Percentiles rank a stretch among this genome's conserved stretches.
Evolutionary conservation across 2,329 filamentous ascomycete species (phyloP).

Genomic region (Botrytis paeoniae): DNA sequence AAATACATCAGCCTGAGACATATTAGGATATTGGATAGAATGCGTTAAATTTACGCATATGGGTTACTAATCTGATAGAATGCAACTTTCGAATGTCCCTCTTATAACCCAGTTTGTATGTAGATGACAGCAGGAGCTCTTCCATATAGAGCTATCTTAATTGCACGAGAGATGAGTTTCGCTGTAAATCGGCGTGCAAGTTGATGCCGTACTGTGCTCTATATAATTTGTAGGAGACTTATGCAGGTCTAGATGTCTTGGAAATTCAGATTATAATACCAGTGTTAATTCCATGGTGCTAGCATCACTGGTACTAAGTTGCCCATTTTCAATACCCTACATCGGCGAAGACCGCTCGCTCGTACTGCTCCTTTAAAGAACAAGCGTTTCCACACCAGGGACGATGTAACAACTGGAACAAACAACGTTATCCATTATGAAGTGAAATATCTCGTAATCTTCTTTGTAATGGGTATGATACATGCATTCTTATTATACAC

Average conservation of each 20-base stretch:
- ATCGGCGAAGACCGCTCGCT: neutral
- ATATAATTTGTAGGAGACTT: neutral
- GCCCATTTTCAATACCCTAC: neutral
- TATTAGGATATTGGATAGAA: too few species aligned
- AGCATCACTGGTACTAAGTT: neutral
- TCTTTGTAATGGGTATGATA: constrained; percentile 7
- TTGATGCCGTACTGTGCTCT: neutral
- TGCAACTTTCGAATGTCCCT: neutral
- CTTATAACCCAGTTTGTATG: neutral
- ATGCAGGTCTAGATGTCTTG: neutral
- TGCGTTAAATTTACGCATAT: too few species aligned
- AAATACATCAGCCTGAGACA: neutral
- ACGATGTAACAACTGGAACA: neutral
- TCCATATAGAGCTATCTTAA: neutral
- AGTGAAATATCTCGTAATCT: neutral
- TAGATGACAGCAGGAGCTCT: neutral
- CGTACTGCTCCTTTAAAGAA: neutral
- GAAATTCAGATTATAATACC: neutral
- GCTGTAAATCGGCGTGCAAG: neutral
- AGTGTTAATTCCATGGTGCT: neutral
- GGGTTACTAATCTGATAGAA: too few species aligned
- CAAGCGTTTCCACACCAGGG: too few species aligned
- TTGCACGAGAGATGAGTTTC: too few species aligned
- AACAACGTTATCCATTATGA: neutral
- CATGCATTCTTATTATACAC: constrained; percentile 8